phyloP scores from a whole-genome alignment of 2,329 filamentous ascomycete species.

The Fusarium clavum region DNA sequence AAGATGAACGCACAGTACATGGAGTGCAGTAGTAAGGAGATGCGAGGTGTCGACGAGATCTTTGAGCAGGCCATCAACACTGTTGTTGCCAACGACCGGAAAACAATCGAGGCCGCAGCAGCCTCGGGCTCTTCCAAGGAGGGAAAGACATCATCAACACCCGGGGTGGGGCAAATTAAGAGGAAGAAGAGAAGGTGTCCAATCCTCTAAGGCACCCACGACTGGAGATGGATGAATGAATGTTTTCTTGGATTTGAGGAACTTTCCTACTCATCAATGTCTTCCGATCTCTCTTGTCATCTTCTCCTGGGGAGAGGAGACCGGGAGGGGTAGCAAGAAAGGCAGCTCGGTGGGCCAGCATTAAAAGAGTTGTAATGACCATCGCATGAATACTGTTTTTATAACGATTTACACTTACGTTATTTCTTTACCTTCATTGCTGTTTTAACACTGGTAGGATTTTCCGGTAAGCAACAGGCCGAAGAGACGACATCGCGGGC shows the following conservation, averaged over 20 bases:
- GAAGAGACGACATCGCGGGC: conserved; percentile 31
- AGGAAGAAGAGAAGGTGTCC: conserved; percentile 88
- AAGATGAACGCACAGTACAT: conserved; percentile 97
- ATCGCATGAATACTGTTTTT: conserved; percentile 54
- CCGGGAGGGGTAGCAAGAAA: conserved; percentile 23
- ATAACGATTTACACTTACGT: conserved; percentile 50
- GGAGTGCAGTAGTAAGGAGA: conserved; percentile 99
- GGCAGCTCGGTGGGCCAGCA: conserved; percentile 41
- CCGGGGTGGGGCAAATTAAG: conserved; percentile 65
- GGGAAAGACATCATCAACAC: conserved; percentile 54
- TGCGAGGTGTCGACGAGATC: conserved; percentile 94
- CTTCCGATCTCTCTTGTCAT: conserved; percentile 25
- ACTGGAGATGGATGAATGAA: conserved; percentile 27
- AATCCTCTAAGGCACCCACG: conserved; percentile 69
- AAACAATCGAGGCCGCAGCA: conserved; percentile 66
- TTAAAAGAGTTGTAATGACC: conserved; percentile 57
- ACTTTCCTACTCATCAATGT: conserved; percentile 27
- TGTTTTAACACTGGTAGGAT: conserved; percentile 41
- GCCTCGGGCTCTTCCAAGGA: conserved; percentile 54
- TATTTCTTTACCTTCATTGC: conserved; percentile 41
- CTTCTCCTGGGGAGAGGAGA: conserved; percentile 36
- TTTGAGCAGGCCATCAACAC: conserved; percentile 93
- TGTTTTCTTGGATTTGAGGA: conserved; percentile 35
- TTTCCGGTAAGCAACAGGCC: conserved; percentile 37
- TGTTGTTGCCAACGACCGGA: conserved; percentile 83